Base-by-base conservation (phyloP, 164 flowering plant genomes). In the Dillenia suffruticosa region DNA sequence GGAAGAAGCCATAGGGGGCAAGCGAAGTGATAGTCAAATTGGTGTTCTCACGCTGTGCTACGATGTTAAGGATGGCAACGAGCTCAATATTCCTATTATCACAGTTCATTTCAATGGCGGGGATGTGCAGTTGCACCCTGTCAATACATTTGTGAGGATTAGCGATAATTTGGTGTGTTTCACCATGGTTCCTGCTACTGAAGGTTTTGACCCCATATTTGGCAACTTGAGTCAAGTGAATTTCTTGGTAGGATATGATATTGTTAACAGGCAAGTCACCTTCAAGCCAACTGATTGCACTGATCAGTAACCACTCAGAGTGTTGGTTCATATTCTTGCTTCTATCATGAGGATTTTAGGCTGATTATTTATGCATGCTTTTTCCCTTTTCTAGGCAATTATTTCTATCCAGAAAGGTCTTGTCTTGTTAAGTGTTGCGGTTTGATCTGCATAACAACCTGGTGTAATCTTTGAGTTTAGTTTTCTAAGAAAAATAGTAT, bases 221-320 rank as follows among this genome's bases (percentile, higher is more conserved):
- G 82, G 82, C 0, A 79, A 79, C 63, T 8, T 76, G 68, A 52
- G 59, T n/a, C 82, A 79, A 57, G 60, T 51, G 64, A 58, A 79
- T 49, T 69, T 57, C 55, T 32, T 63, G 44, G 65, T 79, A 0
- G 74, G 76, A 0, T 79, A 60, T 48, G 80, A 79, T 51, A 61
- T 74, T 16, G 63, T 40, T 49, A 17, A 46, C 11, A 61, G n/a
- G n/a, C 59, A 51, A 3, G 68, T 79, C 14, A 66, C 72, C 9
- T 79, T 79, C 45, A 50, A 49, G 66, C 72, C 70, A 3, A 57
- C 72, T n/a, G 63, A 62, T 54, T 71, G 74, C 44, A 44, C 12
- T 32, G 5, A 4, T 4, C 40, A 32, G 22, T 32, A 32, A 32
- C 40, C 40, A 32, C 40, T 32, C 5, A 32, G 40, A 6, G 40